phyloP scores from a whole-genome alignment of 2,329 filamentous ascomycete genomes.

The Botrytis paeoniae region DNA sequence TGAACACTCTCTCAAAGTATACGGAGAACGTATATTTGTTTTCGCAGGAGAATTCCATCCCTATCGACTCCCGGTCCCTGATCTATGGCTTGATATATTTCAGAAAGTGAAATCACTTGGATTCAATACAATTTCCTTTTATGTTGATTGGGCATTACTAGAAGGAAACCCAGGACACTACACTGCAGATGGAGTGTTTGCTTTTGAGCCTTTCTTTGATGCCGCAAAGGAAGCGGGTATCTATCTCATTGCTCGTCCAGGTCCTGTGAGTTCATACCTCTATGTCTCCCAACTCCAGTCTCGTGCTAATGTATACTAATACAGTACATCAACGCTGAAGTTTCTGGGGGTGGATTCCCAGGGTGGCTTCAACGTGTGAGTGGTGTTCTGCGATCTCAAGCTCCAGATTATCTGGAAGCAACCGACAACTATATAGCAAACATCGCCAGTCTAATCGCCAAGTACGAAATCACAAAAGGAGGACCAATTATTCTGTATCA shows the following conservation, averaged over 20 bases:
- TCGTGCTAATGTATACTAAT: constrained; percentile 20
- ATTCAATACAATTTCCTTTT: constrained; percentile 77
- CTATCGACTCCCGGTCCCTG: constrained; percentile 57
- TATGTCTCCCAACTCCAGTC: background rate
- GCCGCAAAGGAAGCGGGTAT: constrained; percentile 71
- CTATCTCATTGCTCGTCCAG: constrained; percentile 63
- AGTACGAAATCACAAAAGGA: constrained; percentile 77
- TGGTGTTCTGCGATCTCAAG: constrained; percentile 60
- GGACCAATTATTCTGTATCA: constrained; percentile 77
- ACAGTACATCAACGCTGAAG: constrained; percentile 76
- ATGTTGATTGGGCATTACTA: constrained; percentile 73
- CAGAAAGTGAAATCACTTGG: constrained; percentile 81
- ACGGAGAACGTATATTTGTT: constrained; percentile 59
- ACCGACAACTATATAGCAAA: constrained; percentile 59
- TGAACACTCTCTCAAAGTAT: constrained; percentile 58
- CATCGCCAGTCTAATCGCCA: constrained; percentile 65
- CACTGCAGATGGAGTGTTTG: constrained; percentile 68
- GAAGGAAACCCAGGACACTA: constrained; percentile 72
- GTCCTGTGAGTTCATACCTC: constrained; percentile 28
- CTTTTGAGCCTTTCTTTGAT: constrained; percentile 70
- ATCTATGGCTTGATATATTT: constrained; percentile 68
- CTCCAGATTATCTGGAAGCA: constrained; percentile 59
- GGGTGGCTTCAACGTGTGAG: constrained; percentile 73
- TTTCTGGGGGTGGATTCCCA: constrained; percentile 72
- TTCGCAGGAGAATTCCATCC: constrained; percentile 65